These are phyloP conservation scores for Salvia miltiorrhiza DNA, from an alignment of 257 asterid genomes.

Conservation along the genomic window DNA sequence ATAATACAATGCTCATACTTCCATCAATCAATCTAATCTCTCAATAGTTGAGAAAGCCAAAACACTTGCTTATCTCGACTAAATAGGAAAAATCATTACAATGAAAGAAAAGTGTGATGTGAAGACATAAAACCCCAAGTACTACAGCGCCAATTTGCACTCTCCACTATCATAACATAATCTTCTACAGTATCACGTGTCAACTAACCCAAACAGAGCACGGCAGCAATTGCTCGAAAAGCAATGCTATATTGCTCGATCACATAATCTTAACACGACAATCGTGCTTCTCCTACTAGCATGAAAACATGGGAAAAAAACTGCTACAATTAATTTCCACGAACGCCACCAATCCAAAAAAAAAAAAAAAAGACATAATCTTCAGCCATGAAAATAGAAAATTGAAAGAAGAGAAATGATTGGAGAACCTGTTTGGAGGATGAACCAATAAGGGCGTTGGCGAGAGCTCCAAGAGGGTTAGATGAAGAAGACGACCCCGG, in stretches of 20 bases:
- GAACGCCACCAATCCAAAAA: not conserved
- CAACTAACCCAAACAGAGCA: not conserved
- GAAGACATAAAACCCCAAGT: not conserved
- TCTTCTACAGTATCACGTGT: not conserved
- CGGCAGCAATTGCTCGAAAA: not conserved
- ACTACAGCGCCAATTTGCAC: not conserved
- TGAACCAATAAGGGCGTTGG: slow-evolving; percentile 82
- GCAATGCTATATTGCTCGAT: not conserved
- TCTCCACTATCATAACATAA: slow-evolving; percentile 2
- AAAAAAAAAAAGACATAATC: not conserved
- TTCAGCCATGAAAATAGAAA: not conserved
- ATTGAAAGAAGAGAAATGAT: not conserved
- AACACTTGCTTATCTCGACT: not conserved
- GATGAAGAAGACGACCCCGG: slow-evolving; percentile 86
- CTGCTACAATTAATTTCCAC: not conserved
- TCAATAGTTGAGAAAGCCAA: not conserved
- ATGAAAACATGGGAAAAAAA: not conserved
- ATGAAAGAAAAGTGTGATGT: not conserved
- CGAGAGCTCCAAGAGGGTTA: slow-evolving; percentile 91
- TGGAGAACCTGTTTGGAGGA: slow-evolving; percentile 83
- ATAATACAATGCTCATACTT: not conserved
- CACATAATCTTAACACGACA: not conserved
- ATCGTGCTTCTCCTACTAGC: slow-evolving; percentile 1
- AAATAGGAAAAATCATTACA: not conserved
- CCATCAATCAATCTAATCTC: not conserved